Base-by-base conservation (phyloP, 2,329 filamentous ascomycete species). In the Fusarium keratoplasticum region DNA sequence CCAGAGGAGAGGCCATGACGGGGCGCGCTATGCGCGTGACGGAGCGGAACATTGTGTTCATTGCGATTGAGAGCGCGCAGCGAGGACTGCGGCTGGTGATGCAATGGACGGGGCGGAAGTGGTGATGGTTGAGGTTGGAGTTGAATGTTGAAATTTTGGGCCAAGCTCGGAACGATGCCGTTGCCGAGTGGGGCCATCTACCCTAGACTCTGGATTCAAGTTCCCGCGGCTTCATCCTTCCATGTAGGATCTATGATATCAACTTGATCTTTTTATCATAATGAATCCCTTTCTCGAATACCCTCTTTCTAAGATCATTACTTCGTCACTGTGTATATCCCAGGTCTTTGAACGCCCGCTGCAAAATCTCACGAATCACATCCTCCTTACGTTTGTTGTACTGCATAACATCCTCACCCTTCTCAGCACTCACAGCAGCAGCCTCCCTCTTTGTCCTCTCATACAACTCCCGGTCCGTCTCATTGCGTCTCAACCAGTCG, bases 351-450 rank as follows among this genome's bases (percentile, higher is more conserved):
- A 82, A 80, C 0, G 80, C 79, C 27, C 79, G 70, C n/a, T 60
- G 50, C 10, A 82, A 60, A 38, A 87, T 87, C 61, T 82, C 81
- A 27, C 77, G 76, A 52, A 87, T 81, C 1, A 82, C 80, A 1
- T 76, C 69, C 22, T 87, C 80, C 76, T 88, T 87, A 27, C 85
- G 79, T 2, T 67, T 44, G 60, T 81, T 87, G 68, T 88, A 88
- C 18, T 82, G 74, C 73, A 76, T 76, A 27, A 83, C 83, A 13
- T 73, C 69, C 63, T 76, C 71, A 5, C 73, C 78, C 14, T 79
- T 78, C 57, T 77, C 71, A 14, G 63, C 16, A 35, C 61, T 79
- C 63, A 76, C 73, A 29, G 69, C 71, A 5, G 82, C 81, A 36
- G 82, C 80, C 68, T 83, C 80, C 27, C 78, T 69, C 78, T 88